Percentiles rank a stretch among this genome's conserved stretches.
Evolutionary conservation across 2,329 filamentous ascomycete genomes (phyloP).

Genomic region (Fusarium decemcellulare): DNA sequence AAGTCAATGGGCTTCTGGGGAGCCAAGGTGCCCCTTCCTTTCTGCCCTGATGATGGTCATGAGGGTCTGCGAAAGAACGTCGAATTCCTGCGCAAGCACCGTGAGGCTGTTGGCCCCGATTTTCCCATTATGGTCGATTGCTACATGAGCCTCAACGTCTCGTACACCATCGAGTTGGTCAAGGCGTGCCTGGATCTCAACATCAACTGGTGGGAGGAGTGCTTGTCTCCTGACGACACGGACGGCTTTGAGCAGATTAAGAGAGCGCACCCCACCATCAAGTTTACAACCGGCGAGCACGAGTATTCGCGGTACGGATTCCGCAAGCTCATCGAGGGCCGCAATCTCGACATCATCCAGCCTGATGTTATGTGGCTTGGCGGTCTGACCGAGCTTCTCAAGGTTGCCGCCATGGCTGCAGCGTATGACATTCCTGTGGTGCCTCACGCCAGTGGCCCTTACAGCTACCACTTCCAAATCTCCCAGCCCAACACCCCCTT

Average conservation of each 20-base stretch:
- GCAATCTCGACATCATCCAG: slow-evolving; percentile 94
- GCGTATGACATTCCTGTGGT: slow-evolving; percentile 96
- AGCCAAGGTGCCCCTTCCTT: slow-evolving; percentile 90
- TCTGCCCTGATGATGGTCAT: slow-evolving; percentile 89
- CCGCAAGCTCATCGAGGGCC: slow-evolving; percentile 91
- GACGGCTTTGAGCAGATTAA: slow-evolving; percentile 94
- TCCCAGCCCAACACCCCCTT: slow-evolving; percentile 95
- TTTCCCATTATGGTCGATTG: slow-evolving; percentile 97
- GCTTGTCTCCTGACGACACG: slow-evolving; percentile 89
- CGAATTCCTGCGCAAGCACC: slow-evolving; percentile 87
- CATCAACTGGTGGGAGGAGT: slow-evolving; percentile 99
- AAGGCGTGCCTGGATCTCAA: slow-evolving; percentile 86
- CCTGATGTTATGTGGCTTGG: slow-evolving; percentile 99
- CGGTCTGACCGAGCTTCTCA: slow-evolving; percentile 91
- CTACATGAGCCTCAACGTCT: slow-evolving; percentile 95
- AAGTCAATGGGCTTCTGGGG: slow-evolving; percentile 92
- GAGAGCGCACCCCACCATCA: slow-evolving; percentile 88
- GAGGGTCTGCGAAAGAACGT: slow-evolving; percentile 89
- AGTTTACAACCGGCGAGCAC: slow-evolving; percentile 97
- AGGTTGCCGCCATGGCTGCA: slow-evolving; percentile 88
- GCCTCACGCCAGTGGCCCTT: slow-evolving; percentile 93
- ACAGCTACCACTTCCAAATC: slow-evolving; percentile 96
- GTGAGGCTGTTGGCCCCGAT: slow-evolving; percentile 87
- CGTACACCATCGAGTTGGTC: slow-evolving; percentile 92
- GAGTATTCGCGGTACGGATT: slow-evolving; percentile 96